Conservation (phyloP, 2,329 filamentous ascomycete species). For the Penicillium sp. region DNA sequence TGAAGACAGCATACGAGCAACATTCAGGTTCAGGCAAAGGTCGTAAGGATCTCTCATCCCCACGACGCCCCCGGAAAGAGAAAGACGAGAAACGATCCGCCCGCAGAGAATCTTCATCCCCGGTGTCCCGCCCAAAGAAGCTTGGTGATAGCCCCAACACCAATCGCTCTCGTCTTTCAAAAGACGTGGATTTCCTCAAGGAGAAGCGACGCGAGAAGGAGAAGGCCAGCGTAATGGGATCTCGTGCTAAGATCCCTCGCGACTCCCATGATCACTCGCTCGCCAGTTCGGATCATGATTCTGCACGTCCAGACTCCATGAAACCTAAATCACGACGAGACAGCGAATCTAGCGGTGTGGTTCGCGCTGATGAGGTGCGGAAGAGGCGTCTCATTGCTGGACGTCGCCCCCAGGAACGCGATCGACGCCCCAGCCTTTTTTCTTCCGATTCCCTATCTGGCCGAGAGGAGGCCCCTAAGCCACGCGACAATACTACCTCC, state of each 20-base stretch:
- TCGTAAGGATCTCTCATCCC: constrained; percentile 37
- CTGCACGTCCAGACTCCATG: constrained; percentile 23
- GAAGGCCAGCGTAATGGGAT: constrained; percentile 15
- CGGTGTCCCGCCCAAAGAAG: constrained; percentile 34
- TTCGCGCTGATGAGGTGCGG: constrained; percentile 35
- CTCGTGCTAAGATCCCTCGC: constrained; percentile 26
- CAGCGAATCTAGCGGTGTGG: constrained; percentile 29
- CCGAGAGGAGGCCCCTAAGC: constrained; percentile 36
- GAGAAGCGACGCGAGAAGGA: constrained; percentile 34
- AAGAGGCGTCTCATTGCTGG: constrained; percentile 44
- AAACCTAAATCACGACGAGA: constrained; percentile 34
- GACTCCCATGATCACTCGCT: constrained; percentile 26
- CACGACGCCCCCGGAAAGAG: constrained; percentile 41
- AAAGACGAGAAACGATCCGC: constrained; percentile 35
- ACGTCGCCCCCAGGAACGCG: constrained; percentile 39
- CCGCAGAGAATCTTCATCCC: constrained; percentile 42
- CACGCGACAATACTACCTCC: constrained; percentile 29
- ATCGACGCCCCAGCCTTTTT: constrained; percentile 37
- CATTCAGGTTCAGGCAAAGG: constrained; percentile 32
- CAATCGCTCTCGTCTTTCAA: constrained; percentile 25
- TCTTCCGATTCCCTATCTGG: constrained; percentile 43
- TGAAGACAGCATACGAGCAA: constrained; percentile 62
- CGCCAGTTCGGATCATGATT: constrained; percentile 35
- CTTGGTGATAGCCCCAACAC: constrained; percentile 32
- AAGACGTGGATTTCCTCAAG: constrained; percentile 24